Evolutionary conservation across 805 yeast species (phyloP), one percentile per base, ranked within the genome.

Genomic region (Starmera dryadoides): DNA sequence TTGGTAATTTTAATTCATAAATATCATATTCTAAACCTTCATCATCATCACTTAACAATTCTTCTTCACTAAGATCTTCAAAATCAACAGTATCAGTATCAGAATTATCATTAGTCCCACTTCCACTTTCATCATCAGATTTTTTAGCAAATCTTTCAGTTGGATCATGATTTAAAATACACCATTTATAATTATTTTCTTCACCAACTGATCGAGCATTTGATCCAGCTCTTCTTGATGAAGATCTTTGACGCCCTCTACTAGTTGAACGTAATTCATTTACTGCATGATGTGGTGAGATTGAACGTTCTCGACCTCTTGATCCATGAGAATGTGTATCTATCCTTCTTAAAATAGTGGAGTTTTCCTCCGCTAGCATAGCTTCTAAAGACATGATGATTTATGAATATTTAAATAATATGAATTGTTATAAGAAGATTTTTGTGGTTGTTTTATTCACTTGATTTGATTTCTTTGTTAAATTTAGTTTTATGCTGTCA

Each of bases 151-250:
- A 56, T 42, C 93, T 62, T 49, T 80, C 83, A 45, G 80, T 79
- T 0, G 94, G 94, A 49, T 84, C 89, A 48, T 78, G 84, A 39
- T 75, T 73, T 35, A 85, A 69, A 32, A 84, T 79, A 0, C 85
- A 73, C 79, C 83, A 81, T 48, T 73, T 73, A 40, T 42, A 53
- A 28, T 51, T 53, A 14, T 23, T 32, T 17, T 56, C 56, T 26
- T 68, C 56, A 12, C 54, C 55, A 31, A 53, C 52, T 6, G 63
- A 52, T 20, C 63, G 49, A 0, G 60, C 54, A 29, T 54, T 43
- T 4, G 49, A 48, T 30, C 35, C 42, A 25, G 47, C 40, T 36
- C 58, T 47, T 25, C 54, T 46, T 34, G 48, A 41, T 14, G 55
- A 44, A 10, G 46, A 40, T 9, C 38, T 20, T n/a, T 41, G 31